These are phyloP conservation scores for Leersia perrieri DNA, from an alignment of 176 grass and related monocot species.

Conservation along the genomic window DNA sequence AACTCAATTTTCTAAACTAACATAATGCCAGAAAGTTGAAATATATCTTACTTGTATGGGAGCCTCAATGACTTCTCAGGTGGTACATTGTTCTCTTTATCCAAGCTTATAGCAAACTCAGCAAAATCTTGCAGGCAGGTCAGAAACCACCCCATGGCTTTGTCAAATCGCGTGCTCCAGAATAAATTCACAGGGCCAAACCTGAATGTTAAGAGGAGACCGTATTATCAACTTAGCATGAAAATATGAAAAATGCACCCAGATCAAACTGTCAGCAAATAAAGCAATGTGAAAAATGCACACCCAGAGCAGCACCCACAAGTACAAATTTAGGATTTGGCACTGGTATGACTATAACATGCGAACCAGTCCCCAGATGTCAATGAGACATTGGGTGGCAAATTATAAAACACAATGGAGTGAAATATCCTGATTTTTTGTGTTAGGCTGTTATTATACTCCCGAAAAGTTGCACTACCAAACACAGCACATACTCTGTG, in stretches of 20 bases:
- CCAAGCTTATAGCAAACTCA: slow-evolving; percentile 68
- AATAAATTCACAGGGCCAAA: slow-evolving; percentile 99
- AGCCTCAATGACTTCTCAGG: slow-evolving; percentile 89
- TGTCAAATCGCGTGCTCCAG: slow-evolving; percentile 97
- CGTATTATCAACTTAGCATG: slow-evolving; percentile 14
- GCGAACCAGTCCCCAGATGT: background rate
- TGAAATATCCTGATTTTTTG: background rate
- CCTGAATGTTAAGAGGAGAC: slow-evolving; percentile 38
- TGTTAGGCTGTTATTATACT: background rate
- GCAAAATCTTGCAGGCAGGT: slow-evolving; percentile 96
- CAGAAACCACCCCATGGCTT: slow-evolving; percentile 95
- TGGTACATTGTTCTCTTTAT: slow-evolving; percentile 94
- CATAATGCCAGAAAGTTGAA: background rate
- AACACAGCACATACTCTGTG: background rate
- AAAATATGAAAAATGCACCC: slow-evolving; percentile 4
- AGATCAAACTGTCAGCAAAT: background rate
- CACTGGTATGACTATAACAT: background rate
- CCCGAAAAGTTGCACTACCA: background rate
- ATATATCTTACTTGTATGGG: slow-evolving; percentile 72
- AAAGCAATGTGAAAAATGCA: slow-evolving; percentile 8
- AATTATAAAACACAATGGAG: background rate
- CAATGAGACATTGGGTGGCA: background rate
- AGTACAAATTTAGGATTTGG: background rate
- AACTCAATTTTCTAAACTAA: background rate
- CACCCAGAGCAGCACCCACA: background rate